Evolutionary conservation across 768 basidiomycete genomes (phyloP), one percentile per base, ranked within the genome.

Genomic region (Hydnomerulius pinastri): DNA sequence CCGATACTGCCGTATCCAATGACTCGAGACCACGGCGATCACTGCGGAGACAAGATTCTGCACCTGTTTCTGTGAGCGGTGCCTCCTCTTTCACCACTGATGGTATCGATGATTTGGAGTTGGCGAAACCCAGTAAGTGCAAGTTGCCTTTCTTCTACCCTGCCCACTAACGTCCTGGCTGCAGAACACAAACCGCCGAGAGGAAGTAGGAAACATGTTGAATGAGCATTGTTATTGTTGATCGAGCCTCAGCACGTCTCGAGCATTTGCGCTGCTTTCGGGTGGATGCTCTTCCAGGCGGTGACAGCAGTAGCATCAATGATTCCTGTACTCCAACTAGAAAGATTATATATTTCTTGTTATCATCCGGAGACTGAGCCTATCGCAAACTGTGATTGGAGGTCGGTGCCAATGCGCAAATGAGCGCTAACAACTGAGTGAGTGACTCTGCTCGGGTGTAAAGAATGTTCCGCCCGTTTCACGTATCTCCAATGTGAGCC

Each of bases 51-150:
- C 62, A 50, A 43, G 69, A 65, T 17, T 70, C 67, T 1, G 51
- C 58, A 17, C 56, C 67, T 2, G 54, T 62, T 30, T 68, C 67
- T 27, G 67, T 69, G 36, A 68, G 67, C 37, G 67, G 62, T 33
- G 54, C 57, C 43, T 68, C 67, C 15, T 69, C 67, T 36, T 68
- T 54, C 38, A 64, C 67, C 9, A 50, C 67, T 32, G 67, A 68
- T 21, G 54, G 52, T 11, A 39, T 25, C 11, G 67, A 68, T 41
- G 67, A 70, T 2, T 29, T 55, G 28, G 67, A 69, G 17, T 9
- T 42, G 11, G 44, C 32, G 39, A 70, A 59, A 60, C 57, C 58
- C 35, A 71, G 67, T 70, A 55, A 60, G 67, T n/a, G n/a, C 37
- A 38, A 43, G 43, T 32, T 27, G 25, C 8, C 6, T 9, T 36